These are phyloP conservation scores for Phyllosticta citriasiana DNA, from an alignment of 2,329 filamentous ascomycete species.

Conservation along the genomic window DNA sequence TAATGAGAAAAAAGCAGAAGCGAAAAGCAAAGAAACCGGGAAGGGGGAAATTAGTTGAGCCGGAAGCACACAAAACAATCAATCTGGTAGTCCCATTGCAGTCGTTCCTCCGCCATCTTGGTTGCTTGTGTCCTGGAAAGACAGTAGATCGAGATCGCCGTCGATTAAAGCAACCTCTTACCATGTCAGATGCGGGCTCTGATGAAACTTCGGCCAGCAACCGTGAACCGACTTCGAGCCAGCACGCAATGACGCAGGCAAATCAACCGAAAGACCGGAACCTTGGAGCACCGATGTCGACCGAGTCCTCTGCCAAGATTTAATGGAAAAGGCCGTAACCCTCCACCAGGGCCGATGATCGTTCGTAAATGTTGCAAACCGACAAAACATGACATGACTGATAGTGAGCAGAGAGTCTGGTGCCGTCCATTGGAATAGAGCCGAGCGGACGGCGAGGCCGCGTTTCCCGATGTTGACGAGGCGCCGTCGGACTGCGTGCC, in stretches of 20 bases:
- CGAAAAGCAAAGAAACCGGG: background rate
- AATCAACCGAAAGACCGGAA: background rate
- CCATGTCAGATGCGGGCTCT: background rate
- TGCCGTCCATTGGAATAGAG: constrained; percentile 24
- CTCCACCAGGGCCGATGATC: constrained; percentile 5
- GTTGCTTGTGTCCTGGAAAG: background rate
- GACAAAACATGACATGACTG: constrained; percentile 27
- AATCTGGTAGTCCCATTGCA: constrained; percentile 9
- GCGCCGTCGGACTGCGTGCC: constrained; percentile 22
- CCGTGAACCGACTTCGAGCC: background rate
- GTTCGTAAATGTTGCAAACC: constrained; percentile 22
- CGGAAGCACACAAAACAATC: constrained; percentile 2
- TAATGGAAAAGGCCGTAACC: constrained; percentile 5
- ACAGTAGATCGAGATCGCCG: background rate
- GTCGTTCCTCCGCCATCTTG: background rate
- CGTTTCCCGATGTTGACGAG: constrained; percentile 32
- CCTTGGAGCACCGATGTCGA: constrained; percentile 4
- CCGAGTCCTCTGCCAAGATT: constrained; percentile 6
- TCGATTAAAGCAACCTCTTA: background rate
- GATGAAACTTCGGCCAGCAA: background rate
- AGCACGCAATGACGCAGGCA: constrained; percentile 3
- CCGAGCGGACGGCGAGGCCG: constrained; percentile 33
- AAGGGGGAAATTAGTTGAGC: constrained; percentile 6
- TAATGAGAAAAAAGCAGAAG: background rate
- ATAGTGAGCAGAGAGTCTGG: constrained; percentile 23